These are phyloP conservation scores for Ganoderma meredithae DNA, from an alignment of 1,284 basidiomycete species.

Conservation along the genomic window DNA sequence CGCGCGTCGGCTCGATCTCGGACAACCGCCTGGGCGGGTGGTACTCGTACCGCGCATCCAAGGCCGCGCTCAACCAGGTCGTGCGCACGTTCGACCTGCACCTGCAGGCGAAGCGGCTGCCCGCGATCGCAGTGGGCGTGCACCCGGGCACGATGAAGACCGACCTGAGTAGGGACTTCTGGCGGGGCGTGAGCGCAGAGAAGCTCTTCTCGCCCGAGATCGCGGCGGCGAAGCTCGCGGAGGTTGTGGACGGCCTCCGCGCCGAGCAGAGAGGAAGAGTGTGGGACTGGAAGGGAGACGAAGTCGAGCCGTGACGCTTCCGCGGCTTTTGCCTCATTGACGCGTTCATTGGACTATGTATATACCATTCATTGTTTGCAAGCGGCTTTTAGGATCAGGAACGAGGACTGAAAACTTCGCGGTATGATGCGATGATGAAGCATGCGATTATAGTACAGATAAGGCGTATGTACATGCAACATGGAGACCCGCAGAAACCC, in stretches of 20 bases:
- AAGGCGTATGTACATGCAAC: not conserved
- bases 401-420: not conserved
- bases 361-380: not conserved
- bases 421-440: not conserved
- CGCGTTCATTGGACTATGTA: not conserved
- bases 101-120: constrained; percentile 57
- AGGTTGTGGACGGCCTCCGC: constrained; percentile 58
- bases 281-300: constrained; percentile 76
- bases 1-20: constrained; percentile 67
- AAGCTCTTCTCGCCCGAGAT: constrained; percentile 68
- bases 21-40: constrained; percentile 73
- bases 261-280: constrained; percentile 65
- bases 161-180: constrained; percentile 59
- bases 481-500: not conserved
- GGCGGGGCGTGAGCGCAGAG: constrained; percentile 47
- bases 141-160: constrained; percentile 71
- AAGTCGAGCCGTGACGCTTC: constrained; percentile 39
- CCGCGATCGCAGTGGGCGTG: constrained; percentile 65
- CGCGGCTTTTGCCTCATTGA: too few relatives aligned
- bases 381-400: not conserved
- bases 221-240: constrained; percentile 62
- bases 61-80: constrained; percentile 79
- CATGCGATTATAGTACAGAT: not conserved
- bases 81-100: constrained; percentile 75
- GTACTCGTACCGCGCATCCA: constrained; percentile 80